Conservation (phyloP, 306 rosid genomes). For the Inga leiocalycina region DNA sequence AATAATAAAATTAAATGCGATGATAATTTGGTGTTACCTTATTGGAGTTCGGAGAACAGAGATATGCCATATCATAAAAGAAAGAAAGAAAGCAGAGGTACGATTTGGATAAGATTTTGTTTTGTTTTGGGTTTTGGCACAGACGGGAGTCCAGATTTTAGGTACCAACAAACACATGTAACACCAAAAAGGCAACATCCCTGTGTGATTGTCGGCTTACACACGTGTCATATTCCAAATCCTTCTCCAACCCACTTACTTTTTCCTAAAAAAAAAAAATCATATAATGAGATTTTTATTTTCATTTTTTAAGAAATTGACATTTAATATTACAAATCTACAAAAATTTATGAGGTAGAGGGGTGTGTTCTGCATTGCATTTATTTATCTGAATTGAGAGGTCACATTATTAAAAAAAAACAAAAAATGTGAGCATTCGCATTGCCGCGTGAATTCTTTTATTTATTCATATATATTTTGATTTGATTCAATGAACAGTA, state of each 20-base stretch:
- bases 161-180: background rate
- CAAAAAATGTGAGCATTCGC: too few species aligned
- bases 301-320: background rate
- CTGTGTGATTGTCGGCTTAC: background rate
- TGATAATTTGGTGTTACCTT: background rate
- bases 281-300: background rate
- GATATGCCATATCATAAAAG: background rate
- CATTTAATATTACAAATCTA: background rate
- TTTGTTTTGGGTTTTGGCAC: background rate
- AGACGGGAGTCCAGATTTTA: background rate
- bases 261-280: background rate
- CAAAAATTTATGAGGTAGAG: background rate
- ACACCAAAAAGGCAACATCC: background rate
- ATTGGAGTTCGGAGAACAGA: background rate
- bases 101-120: background rate
- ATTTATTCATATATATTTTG: too few species aligned
- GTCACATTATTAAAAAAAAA: too few species aligned
- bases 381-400: too few species aligned
- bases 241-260: background rate
- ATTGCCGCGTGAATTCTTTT: too few species aligned
- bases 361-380: background rate
- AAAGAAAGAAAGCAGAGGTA: background rate
- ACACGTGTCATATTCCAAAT: background rate
- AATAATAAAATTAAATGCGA: background rate
- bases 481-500: too few species aligned